Conservation (phyloP, 2,329 filamentous ascomycete genomes). For the Geosmithia flava region DNA sequence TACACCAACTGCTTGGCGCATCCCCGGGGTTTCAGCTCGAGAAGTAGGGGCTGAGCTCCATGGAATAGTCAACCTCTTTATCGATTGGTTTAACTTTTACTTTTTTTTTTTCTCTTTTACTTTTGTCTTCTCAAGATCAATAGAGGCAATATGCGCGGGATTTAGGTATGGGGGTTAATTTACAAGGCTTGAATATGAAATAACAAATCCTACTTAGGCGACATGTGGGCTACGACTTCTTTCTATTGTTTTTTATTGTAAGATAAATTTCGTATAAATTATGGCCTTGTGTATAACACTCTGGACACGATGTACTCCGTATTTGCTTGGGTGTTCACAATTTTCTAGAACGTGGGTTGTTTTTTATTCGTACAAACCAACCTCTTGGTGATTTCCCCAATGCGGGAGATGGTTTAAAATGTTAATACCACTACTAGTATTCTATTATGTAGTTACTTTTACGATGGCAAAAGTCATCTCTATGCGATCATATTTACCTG, state of each 20-base stretch:
- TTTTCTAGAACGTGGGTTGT: too few species aligned
- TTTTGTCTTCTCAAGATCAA: neutral
- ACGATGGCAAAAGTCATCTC: too few species aligned
- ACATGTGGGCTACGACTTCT: neutral
- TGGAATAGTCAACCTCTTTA: neutral
- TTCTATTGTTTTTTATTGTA: neutral
- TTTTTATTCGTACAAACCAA: too few species aligned
- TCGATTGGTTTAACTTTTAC: neutral
- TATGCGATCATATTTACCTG: too few species aligned
- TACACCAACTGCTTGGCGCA: neutral
- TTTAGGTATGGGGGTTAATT: neutral
- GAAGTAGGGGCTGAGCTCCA: neutral
- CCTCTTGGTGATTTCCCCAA: too few species aligned
- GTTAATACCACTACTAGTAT: too few species aligned
- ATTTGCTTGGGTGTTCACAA: too few species aligned
- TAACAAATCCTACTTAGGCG: neutral
- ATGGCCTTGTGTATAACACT: too few species aligned
- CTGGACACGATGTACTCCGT: too few species aligned
- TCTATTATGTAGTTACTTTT: too few species aligned
- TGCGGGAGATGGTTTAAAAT: too few species aligned
- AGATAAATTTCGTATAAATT: too few species aligned
- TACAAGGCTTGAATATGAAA: neutral
- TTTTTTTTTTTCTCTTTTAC: neutral
- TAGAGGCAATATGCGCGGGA: neutral
- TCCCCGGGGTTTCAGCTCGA: neutral